Base-by-base conservation (phyloP, 108 stramenopile species). In the Craspedostauros australis region DNA sequence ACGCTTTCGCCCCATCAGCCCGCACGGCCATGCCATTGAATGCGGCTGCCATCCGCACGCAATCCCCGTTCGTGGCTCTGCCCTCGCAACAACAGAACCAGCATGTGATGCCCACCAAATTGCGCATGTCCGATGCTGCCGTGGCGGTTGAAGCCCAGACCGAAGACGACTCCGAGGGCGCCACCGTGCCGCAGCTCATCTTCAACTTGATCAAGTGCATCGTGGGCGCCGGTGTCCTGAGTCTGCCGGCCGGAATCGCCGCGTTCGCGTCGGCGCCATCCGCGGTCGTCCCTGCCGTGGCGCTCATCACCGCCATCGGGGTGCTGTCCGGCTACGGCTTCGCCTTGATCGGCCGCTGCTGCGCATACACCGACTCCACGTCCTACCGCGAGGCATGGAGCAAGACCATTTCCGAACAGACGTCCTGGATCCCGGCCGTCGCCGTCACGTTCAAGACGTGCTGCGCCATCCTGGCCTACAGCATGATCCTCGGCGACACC, bases 401-500 rank as follows among this genome's bases (percentile, higher is more conserved):
- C 43, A 75, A 77, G 28, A 76, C 86, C 19, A 85, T 96, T 11
- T 84, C 82, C 14, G 65, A 68, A 24, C 59, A 54, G 38, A 64
- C 81, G 6, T 62, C 79, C 18, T 80, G 83, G 79, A 56, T 98
- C 39, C 82, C 91, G 32, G 92, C 95, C 9, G 60, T 80, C 20
- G 77, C 88, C 0, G 93, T 90, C 18, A 85, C 90, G 1, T 80
- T 93, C 53, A 92, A 94, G 52, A 91, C 88, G 33, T 77, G 91
- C 70, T 60, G 64, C 9, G 95, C 86, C 31, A 94, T 78, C 65
- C 30, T 96, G 36, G 80, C 89, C 5, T 98, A 95, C 64, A 80
- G 80, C 44, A 92, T 98, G 82, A 98, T 98, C 77, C 81, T 98
- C 37, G 97, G 91, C 25, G 95, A 96, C 62, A 89, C 86, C 11